Evolutionary conservation across 2,329 filamentous ascomycete genomes (phyloP).

Genomic region (Hirsutella thompsonii): DNA sequence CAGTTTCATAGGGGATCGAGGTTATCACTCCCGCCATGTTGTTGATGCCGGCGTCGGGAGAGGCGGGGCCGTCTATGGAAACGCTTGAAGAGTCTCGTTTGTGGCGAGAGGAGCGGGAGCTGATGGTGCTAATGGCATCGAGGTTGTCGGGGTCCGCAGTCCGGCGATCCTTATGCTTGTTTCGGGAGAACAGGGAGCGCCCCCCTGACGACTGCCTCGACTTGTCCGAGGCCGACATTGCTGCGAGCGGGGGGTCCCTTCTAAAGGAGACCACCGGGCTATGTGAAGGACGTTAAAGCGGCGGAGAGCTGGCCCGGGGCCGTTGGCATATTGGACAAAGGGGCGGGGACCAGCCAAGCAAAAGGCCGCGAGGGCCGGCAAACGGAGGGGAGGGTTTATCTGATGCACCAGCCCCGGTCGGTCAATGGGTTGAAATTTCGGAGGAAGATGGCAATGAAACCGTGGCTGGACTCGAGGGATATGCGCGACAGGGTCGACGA

Average conservation of each 20-base stretch:
- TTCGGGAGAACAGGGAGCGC: conserved; percentile 79
- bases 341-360: not conserved
- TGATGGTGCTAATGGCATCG: conserved; percentile 46
- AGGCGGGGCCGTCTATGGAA: conserved; percentile 56
- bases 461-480: too few relatives aligned
- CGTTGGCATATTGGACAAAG: conserved; percentile 19
- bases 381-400: not conserved
- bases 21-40: conserved; percentile 74
- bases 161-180: conserved; percentile 64
- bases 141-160: conserved; percentile 44
- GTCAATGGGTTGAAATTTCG: too few relatives aligned
- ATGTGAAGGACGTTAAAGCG: conserved; percentile 20
- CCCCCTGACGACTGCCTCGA: conserved; percentile 64
- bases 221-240: conserved; percentile 60
- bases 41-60: conserved; percentile 53
- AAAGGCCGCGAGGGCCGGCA: not conserved
- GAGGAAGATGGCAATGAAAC: too few relatives aligned
- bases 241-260: conserved; percentile 5
- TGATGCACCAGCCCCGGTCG: too few relatives aligned
- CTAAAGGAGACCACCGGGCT: conserved; percentile 1
- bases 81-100: conserved; percentile 59
- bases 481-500: too few relatives aligned
- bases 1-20: conserved; percentile 73
- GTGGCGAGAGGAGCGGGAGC: conserved; percentile 63
- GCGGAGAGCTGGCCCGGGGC: conserved; percentile 22